Evolutionary conservation across 2,329 filamentous ascomycete genomes (phyloP).

Genomic region (Trichoderma afroharzianum): DNA sequence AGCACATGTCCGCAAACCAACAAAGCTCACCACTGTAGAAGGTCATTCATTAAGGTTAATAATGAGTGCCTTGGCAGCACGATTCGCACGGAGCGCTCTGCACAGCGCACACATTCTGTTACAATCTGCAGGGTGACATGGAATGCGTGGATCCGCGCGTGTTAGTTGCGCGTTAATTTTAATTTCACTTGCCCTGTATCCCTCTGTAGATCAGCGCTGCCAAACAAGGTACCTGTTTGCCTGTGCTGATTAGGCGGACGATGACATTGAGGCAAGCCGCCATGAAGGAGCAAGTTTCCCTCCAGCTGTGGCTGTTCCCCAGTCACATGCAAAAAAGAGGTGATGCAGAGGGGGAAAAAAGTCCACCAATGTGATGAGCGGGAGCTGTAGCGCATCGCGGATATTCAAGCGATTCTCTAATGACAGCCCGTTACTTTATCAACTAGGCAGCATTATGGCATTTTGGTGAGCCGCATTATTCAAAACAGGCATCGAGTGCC

Average conservation of each 20-base stretch:
- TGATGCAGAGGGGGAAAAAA: neutral
- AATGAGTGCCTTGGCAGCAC: neutral
- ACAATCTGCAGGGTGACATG: neutral
- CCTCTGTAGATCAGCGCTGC: neutral
- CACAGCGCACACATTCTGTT: neutral
- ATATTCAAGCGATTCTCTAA: neutral
- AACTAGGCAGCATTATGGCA: neutral
- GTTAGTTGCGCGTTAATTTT: neutral
- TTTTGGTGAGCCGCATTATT: neutral
- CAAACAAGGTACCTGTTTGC: neutral
- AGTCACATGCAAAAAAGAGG: neutral
- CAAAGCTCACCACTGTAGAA: neutral
- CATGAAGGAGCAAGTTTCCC: neutral
- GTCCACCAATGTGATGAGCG: neutral
- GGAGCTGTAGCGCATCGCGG: neutral
- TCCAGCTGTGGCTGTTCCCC: neutral
- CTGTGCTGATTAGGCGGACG: neutral
- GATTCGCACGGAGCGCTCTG: neutral
- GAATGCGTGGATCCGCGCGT: neutral
- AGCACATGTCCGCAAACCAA: neutral
- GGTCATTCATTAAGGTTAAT: too few species aligned
- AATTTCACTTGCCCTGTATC: neutral
- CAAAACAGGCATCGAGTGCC: neutral
- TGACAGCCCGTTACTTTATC: neutral
- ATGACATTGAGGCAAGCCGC: neutral